Base-by-base conservation (phyloP, 164 flowering plant genomes). In the Macadamia integrifolia region DNA sequence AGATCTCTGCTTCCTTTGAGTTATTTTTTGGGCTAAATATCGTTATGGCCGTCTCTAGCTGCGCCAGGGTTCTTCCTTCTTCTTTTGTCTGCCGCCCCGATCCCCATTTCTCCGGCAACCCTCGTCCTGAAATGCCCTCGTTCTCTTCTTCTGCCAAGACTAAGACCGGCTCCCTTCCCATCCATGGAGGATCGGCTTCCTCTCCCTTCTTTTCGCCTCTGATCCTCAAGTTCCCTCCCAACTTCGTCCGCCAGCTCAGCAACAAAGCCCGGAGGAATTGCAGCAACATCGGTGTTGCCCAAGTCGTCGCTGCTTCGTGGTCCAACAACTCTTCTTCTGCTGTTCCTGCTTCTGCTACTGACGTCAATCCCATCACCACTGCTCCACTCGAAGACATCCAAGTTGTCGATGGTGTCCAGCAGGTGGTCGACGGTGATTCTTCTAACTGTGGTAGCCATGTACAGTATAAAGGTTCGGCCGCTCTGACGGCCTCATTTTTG, bases 221-320 rank as follows among this genome's bases (percentile, higher is more conserved):
- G 50, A 46, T 46, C 69, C 70, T 87, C 50, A 68, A 86, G 59
- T 94, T 94, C 62, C 98, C 97, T 6, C 97, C 98, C 0, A 90
- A 94, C 77, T 92, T 92, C 70, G 92, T 85, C 58, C 82, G 98
- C 15, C 98, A 94, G 82, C 87, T 94, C 28, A 91, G 93, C 83
- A 85, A 66, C 65, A 94, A 94, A 78, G 93, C 97, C 14, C 79
- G 96, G 72, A 76, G 98, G 68, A 93, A 93, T 77, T 93, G 97
- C 78, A 86, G 98, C 88, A 93, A 93, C 78, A 93, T 93, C 71
- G 97, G 98, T 52, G 97, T 93, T 17, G 98, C 97, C 23, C 98
- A 93, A 65, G 73, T 93, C 49, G 97, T 88, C 6, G 96, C 98
- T 31, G 97, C 98, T 59, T 82, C 92, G 52, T 93, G 98, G 97